phyloP scores from a whole-genome alignment of 1,139 yeast genomes.

The Chernovozyma aurita region DNA sequence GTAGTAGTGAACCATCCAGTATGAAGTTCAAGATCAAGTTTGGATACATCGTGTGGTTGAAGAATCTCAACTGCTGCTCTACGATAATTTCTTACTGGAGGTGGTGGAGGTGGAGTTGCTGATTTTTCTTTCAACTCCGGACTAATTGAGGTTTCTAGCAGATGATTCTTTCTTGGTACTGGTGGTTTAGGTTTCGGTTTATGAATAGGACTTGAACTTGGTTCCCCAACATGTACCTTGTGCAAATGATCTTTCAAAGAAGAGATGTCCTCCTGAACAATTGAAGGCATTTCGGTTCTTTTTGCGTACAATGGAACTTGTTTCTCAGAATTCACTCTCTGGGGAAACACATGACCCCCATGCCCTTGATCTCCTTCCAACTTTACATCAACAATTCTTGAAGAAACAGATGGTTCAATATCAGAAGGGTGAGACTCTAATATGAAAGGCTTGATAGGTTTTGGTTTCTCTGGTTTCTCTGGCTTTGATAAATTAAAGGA shows the following conservation, averaged over 20 bases:
- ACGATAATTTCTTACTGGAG: conserved; percentile 30
- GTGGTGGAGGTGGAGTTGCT: conserved; percentile 30
- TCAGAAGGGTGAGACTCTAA: no score
- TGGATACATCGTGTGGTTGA: conserved; percentile 13
- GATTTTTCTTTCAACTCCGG: not conserved
- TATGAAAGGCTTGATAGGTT: no score
- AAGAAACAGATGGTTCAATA: no score
- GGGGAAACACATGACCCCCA: no score
- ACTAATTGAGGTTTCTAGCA: not conserved
- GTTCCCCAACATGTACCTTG: not conserved
- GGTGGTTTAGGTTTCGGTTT: conserved; percentile 6
- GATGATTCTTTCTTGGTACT: conserved; percentile 3
- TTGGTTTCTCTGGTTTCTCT: no score
- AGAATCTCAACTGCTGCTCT: conserved; percentile 17
- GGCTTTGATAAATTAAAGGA: conserved; percentile 21
- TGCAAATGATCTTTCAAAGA: not conserved
- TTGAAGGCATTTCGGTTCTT: not conserved
- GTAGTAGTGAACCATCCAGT: conserved; percentile 44
- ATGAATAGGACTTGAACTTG: not conserved
- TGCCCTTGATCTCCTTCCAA: no score
- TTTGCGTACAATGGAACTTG: not conserved
- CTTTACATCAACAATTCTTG: no score
- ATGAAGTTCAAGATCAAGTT: conserved; percentile 36
- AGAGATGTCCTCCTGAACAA: not conserved
- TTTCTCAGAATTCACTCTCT: no score